These are phyloP conservation scores for Suillus subalutaceus DNA, from an alignment of 768 basidiomycete genomes.

Conservation along the genomic window DNA sequence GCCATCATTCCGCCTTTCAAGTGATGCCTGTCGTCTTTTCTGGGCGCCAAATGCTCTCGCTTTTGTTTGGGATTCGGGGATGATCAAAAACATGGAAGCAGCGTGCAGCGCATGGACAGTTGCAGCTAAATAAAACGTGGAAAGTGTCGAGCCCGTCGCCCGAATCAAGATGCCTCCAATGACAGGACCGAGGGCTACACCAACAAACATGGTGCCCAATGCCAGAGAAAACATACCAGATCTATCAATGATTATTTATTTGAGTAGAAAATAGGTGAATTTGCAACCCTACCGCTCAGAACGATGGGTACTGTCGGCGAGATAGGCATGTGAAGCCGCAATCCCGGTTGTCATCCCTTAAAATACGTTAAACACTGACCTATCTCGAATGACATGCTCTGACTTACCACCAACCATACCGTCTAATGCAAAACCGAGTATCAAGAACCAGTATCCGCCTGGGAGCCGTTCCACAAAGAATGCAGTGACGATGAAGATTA, in stretches of 20 bases:
- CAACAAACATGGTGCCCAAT: conserved; percentile 69
- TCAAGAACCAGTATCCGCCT: conserved; percentile 80
- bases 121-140: conserved; percentile 72
- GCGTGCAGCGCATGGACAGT: conserved; percentile 52
- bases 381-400: neutral
- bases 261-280: neutral
- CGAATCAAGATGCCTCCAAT: conserved; percentile 69
- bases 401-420: conserved; percentile 72
- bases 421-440: conserved; percentile 66
- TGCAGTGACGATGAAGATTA: conserved; percentile 68
- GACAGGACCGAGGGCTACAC: conserved; percentile 79
- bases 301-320: conserved; percentile 67
- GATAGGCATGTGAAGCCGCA: conserved; percentile 64
- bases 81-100: conserved; percentile 52
- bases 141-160: conserved; percentile 53
- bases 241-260: conserved; percentile 36
- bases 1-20: conserved; percentile 14
- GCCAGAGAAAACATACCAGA: conserved; percentile 66
- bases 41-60: conserved; percentile 40
- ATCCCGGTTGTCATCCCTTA: conserved; percentile 52
- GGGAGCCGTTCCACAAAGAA: conserved; percentile 62
- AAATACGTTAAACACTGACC: conserved; percentile 13
- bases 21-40: conserved; percentile 12
- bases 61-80: conserved; percentile 79
- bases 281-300: conserved; percentile 47